Percentiles rank a stretch among this genome's conserved stretches.
Conservation (phyloP, 345 rosid genomes). For the Punica granatum region DNA sequence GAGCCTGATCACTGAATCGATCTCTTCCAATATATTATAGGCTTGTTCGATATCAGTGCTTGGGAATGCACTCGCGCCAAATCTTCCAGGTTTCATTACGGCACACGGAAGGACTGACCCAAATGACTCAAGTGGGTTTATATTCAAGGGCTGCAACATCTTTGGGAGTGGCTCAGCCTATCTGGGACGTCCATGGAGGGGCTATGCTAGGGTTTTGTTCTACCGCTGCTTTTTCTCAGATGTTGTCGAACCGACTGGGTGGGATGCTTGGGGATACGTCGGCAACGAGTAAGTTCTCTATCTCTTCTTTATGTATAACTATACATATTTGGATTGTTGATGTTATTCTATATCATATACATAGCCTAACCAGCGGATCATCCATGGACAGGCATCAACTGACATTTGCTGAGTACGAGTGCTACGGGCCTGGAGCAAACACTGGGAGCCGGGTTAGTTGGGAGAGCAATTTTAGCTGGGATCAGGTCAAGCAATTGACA, state of each 20-base stretch:
- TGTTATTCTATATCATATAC: no score
- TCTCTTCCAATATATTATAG: constrained; percentile 11
- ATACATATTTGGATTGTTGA: not conserved
- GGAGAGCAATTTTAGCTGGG: constrained; percentile 23
- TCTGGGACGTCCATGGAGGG: constrained; percentile 60
- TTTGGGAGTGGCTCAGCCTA: constrained; percentile 28
- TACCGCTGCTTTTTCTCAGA: constrained; percentile 22
- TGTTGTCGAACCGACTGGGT: constrained; percentile 30
- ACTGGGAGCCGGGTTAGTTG: constrained; percentile 31
- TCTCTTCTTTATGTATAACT: not conserved
- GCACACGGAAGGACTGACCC: constrained; percentile 44
- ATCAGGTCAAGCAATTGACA: constrained; percentile 7
- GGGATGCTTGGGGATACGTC: constrained; percentile 34
- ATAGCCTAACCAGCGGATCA: not conserved
- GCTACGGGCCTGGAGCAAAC: constrained; percentile 42
- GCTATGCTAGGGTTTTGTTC: constrained; percentile 42
- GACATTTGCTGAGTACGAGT: constrained; percentile 29
- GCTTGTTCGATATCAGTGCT: constrained; percentile 38
- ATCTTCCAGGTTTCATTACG: constrained; percentile 39
- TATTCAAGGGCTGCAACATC: constrained; percentile 44
- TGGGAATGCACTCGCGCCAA: constrained; percentile 26
- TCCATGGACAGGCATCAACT: constrained; percentile 20
- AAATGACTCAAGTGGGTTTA: constrained; percentile 36
- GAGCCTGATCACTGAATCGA: not conserved
- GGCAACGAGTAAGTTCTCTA: constrained; percentile 28